Conservation (phyloP, 108 stramenopile species). For the Cyclostephanos tholiformis region DNA sequence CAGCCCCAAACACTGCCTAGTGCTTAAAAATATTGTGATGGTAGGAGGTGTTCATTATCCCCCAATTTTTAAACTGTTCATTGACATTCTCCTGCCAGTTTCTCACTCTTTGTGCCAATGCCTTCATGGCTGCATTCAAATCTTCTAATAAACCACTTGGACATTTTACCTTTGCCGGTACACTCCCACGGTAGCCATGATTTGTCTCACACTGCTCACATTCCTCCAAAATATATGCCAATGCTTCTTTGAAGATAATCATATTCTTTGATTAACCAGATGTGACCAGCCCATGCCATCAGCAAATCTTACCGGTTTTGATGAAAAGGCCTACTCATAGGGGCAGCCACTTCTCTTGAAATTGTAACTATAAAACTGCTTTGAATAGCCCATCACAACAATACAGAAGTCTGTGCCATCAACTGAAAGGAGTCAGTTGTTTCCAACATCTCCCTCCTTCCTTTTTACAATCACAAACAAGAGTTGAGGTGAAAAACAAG, state of each 20-base stretch:
- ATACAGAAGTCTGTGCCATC: constrained; percentile 4
- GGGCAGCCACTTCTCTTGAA: constrained; percentile 26
- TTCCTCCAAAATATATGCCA: constrained; percentile 5
- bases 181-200: constrained; percentile 15
- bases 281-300: constrained; percentile 29
- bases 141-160: background rate
- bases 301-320: constrained; percentile 28
- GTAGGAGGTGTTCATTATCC: constrained; percentile 4
- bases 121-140: background rate
- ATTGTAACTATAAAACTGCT: constrained; percentile 17
- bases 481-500: background rate
- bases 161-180: background rate
- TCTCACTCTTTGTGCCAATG: background rate
- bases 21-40: too few species aligned
- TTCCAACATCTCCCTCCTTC: background rate
- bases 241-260: constrained; percentile 13
- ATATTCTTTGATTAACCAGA: constrained; percentile 16
- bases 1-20: too few species aligned
- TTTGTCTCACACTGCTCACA: constrained; percentile 23
- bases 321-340: constrained; percentile 41
- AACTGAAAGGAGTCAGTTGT: constrained; percentile 11
- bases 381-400: constrained; percentile 9
- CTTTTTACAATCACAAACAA: constrained; percentile 13
- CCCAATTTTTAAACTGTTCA: background rate
- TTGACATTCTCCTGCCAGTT: constrained; percentile 8